Percentiles rank a stretch among this genome's conserved stretches.
Conservation (phyloP, 2,329 filamentous ascomycete genomes). For the Microcera coccophila region DNA sequence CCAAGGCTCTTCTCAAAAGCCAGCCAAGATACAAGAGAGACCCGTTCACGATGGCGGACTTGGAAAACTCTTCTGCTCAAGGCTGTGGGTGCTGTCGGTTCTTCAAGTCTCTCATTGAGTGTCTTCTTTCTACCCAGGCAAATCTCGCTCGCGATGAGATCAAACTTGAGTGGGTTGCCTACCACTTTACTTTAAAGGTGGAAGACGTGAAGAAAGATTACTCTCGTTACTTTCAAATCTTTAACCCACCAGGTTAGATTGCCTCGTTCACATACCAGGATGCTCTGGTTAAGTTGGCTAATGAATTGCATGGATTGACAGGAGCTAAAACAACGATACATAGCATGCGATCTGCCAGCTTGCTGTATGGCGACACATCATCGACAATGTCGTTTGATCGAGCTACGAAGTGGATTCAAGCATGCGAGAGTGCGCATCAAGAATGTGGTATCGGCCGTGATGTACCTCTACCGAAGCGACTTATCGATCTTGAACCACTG, state of each 20-base stretch:
- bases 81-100: constrained; percentile 1
- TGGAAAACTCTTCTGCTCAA: background rate
- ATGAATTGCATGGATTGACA: background rate
- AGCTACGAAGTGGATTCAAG: background rate
- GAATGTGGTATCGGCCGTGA: background rate
- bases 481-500: background rate
- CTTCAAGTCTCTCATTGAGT: background rate
- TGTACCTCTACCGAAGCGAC: constrained; percentile 1
- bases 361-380: constrained; percentile 1
- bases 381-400: background rate
- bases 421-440: constrained; percentile 1
- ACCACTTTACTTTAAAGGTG: background rate
- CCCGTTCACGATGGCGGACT: background rate
- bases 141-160: background rate
- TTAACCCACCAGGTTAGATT: background rate
- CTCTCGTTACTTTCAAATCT: background rate
- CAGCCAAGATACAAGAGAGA: constrained; percentile 1
- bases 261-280: background rate
- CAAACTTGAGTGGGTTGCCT: constrained; percentile 1
- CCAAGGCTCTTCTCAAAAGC: too few species aligned
- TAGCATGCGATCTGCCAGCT: background rate
- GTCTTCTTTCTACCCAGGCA: background rate
- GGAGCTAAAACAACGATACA: background rate
- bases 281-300: background rate
- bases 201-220: background rate